Percentiles rank a stretch among this genome's conserved stretches.
Evolutionary conservation across 345 rosid genomes (phyloP).

Genomic region (Psidium guajava): DNA sequence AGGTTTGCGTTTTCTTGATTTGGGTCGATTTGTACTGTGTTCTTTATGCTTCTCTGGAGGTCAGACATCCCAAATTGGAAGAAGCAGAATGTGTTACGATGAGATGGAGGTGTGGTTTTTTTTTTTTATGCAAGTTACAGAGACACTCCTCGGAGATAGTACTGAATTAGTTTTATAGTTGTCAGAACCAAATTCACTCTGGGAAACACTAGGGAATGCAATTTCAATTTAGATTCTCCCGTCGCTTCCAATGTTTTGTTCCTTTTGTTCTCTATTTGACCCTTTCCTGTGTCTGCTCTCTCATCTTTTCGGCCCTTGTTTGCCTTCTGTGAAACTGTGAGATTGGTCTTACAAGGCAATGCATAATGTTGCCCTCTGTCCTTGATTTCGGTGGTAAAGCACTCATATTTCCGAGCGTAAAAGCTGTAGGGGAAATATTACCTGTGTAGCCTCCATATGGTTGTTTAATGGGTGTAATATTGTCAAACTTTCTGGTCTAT

Average conservation of each 20-base stretch:
- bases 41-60: not conserved
- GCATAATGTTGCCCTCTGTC: not conserved
- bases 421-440: not conserved
- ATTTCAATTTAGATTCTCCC: not conserved
- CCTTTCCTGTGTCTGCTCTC: not conserved
- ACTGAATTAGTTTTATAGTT: not conserved
- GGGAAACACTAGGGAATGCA: not conserved
- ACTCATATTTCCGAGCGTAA: not conserved
- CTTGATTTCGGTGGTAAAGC: not conserved
- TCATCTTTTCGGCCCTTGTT: not conserved
- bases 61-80: not conserved
- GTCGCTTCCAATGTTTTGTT: not conserved
- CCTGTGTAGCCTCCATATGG: not conserved
- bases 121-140: not conserved
- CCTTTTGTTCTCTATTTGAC: not conserved
- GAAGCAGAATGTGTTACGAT: not conserved
- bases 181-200: not conserved
- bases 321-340: not conserved
- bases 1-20: constrained; percentile 27
- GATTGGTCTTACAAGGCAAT: not conserved
- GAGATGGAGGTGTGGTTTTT: not conserved
- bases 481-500: not conserved
- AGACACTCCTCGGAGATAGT: not conserved
- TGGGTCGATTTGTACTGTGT: not conserved
- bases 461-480: not conserved